A percentile compares a stretch with the other conserved stretches of the same genome.
These are phyloP conservation scores for Clonostachys solani DNA, from an alignment of 2,329 filamentous ascomycete genomes.

Conservation along the genomic window DNA sequence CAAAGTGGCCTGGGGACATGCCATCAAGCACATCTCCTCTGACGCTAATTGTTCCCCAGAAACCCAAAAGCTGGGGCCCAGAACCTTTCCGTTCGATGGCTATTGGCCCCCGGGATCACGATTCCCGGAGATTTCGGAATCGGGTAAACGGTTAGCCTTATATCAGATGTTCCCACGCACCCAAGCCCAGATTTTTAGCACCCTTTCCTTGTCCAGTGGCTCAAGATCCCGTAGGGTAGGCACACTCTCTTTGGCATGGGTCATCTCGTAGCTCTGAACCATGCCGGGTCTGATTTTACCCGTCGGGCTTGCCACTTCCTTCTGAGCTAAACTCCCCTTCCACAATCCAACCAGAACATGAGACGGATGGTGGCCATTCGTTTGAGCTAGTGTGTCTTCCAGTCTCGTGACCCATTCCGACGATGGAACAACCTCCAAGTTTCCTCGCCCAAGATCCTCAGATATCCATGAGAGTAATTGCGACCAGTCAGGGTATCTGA, in stretches of 20 bases:
- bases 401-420: slow-evolving; percentile 10
- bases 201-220: slow-evolving; percentile 7
- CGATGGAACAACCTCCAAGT: slow-evolving; percentile 4
- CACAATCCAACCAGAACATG: slow-evolving; percentile 14
- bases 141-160: no score
- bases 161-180: slow-evolving; percentile 1
- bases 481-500: slow-evolving; percentile 8
- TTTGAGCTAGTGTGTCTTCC: slow-evolving; percentile 3
- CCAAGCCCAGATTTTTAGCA: slow-evolving; percentile 14
- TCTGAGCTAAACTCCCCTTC: slow-evolving; percentile 6
- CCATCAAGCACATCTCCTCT: no score
- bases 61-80: no score
- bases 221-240: background rate
- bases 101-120: no score
- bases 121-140: no score
- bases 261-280: no score
- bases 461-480: slow-evolving; percentile 10
- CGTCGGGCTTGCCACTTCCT: no score
- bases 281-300: no score
- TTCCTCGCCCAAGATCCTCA: background rate
- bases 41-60: no score
- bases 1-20: no score
- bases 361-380: slow-evolving; percentile 7
- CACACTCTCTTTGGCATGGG: no score
- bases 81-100: no score